Conservation (phyloP, 257 asterid species). For the Solanum chiquidenum region DNA sequence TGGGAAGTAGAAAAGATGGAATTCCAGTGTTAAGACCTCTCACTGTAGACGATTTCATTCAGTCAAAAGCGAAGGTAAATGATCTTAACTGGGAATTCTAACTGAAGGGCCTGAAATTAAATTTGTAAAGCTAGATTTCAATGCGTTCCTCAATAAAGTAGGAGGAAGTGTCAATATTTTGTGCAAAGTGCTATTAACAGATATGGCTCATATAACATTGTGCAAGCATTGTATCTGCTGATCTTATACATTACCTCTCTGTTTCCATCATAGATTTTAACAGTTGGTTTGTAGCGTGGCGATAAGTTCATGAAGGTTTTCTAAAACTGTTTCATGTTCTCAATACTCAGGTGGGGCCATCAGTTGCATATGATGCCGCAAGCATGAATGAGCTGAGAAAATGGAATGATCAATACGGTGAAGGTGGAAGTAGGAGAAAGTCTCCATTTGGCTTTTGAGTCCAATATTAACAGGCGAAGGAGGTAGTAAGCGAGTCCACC, state of each 20-base stretch:
- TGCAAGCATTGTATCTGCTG: not conserved
- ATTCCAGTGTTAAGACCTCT: conserved; percentile 48
- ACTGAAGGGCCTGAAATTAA: not conserved
- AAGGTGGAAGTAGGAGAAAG: conserved; percentile 89
- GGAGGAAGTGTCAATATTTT: not conserved
- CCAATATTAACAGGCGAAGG: not conserved
- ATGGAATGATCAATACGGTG: conserved; percentile 98
- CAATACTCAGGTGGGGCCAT: conserved; percentile 78
- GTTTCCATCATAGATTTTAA: not conserved
- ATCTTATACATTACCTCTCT: not conserved
- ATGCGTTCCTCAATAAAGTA: not conserved
- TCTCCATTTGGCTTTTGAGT: conserved; percentile 83
- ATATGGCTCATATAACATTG: not conserved
- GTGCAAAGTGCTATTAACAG: not conserved
- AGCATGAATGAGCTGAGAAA: conserved; percentile 91
- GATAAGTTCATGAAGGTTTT: not conserved
- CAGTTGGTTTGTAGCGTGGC: not conserved
- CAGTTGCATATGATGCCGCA: conserved; percentile 90
- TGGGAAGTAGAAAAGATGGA: conserved; percentile 39
- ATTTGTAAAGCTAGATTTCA: not conserved
- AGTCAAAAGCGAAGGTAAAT: conserved; percentile 79
- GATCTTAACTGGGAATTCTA: not conserved
- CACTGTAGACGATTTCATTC: conserved; percentile 63
- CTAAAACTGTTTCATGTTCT: not conserved
- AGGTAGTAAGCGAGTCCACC: not conserved